Evolutionary conservation across 768 basidiomycete species (phyloP), one percentile per base, ranked within the genome.

Genomic region (Boletus rubroflammeus): DNA sequence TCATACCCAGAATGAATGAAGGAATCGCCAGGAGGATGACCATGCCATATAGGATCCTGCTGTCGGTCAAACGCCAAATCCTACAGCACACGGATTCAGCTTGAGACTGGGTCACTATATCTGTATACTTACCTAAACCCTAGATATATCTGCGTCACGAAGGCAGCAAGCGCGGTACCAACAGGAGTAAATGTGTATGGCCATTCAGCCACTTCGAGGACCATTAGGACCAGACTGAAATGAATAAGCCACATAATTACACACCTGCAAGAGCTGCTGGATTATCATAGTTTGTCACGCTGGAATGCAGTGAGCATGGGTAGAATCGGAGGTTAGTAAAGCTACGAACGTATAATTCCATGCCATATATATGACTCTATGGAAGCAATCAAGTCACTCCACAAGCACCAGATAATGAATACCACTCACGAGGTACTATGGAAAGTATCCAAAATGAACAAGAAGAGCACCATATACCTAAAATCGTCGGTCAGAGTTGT

Each of bases 121-220:
- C 5, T 32, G 10, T 19, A 52, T 19, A 54, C 73, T 25, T 48
- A 75, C 79, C 80, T 76, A 58, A 76, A 69, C 1, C 70, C 75
- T 26, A 81, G 69, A 65, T 78, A 81, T 34, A 67, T 50, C 56
- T 83, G 81, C 0, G 80, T 79, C n/a, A 80, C 68, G 31, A 81
- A 62, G 0, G 79, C 80, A 19, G 78, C 75, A 6, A 79, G 62
- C 0, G 78, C 69, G 8, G 75, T 80, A 5, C 74, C 77, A n/a
- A 75, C 65, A 5, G 80, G 76, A 0, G 79, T 81, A 51, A 81
- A 78, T 2, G 76, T 75, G 42, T 79, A 77, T 4, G 76, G 76
- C 79, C 81, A 82, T n/a, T 65, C 65, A n/a, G 46, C 32, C 32
- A 47, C 46, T 25, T 17, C 21, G 14, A 34, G 7, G 14, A 19